These are phyloP conservation scores for Hypoxylon sp. DNA, from an alignment of 2,329 filamentous ascomycete genomes.

Conservation along the genomic window DNA sequence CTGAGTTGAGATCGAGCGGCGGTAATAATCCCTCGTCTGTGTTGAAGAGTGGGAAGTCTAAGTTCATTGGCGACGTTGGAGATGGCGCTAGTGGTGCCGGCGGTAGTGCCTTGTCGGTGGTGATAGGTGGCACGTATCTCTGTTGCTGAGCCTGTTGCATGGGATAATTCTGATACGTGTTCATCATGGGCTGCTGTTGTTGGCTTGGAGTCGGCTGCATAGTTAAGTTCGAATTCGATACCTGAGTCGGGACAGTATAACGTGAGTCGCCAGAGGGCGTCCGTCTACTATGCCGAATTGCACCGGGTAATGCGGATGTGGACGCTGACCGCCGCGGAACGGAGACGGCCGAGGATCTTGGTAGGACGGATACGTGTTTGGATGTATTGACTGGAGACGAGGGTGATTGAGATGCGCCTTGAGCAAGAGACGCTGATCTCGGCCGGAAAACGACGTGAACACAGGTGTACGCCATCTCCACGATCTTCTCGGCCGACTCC, in stretches of 20 bases:
- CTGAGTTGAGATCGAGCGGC: slow-evolving; percentile 47
- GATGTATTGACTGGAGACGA: slow-evolving; percentile 35
- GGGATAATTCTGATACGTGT: slow-evolving; percentile 33
- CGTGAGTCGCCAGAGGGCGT: slow-evolving; percentile 29
- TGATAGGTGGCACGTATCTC: slow-evolving; percentile 35
- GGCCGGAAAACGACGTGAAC: slow-evolving; percentile 54
- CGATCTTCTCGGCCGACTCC: slow-evolving; percentile 70
- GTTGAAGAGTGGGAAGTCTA: slow-evolving; percentile 47
- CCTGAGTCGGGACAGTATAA: slow-evolving; percentile 25
- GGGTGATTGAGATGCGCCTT: slow-evolving; percentile 31
- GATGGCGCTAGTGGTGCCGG: slow-evolving; percentile 50
- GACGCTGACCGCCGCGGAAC: slow-evolving; percentile 49
- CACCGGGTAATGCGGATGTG: slow-evolving; percentile 46
- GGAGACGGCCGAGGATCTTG: slow-evolving; percentile 33
- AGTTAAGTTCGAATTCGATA: slow-evolving; percentile 26
- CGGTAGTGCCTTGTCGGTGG: slow-evolving; percentile 51
- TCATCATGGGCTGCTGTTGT: slow-evolving; percentile 35
- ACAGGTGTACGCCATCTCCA: slow-evolving; percentile 66
- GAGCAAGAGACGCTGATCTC: slow-evolving; percentile 42
- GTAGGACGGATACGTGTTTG: slow-evolving; percentile 45
- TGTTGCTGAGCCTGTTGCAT: slow-evolving; percentile 39
- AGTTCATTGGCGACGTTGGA: slow-evolving; percentile 49
- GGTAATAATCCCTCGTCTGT: slow-evolving; percentile 40
- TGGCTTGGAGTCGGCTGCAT: slow-evolving; percentile 27
- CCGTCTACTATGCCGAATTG: slow-evolving; percentile 40